phyloP scores from a whole-genome alignment of 176 grass and related monocot species.

The Canna indica region DNA sequence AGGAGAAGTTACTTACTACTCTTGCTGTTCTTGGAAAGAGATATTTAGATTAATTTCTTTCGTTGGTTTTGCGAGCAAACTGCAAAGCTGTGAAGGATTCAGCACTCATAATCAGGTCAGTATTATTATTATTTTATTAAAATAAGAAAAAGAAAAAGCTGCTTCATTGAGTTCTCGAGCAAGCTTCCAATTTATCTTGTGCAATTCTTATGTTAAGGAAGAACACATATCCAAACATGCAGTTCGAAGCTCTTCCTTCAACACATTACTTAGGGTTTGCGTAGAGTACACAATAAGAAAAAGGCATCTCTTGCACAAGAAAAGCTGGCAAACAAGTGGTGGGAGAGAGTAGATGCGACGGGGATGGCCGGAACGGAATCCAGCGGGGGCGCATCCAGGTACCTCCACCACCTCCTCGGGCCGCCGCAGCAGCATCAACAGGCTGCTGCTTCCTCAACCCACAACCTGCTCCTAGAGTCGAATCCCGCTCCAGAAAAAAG shows the following conservation, averaged over 20 bases:
- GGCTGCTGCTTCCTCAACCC: no score
- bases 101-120: background rate
- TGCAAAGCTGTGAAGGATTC: background rate
- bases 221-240: background rate
- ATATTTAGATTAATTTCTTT: background rate
- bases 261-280: background rate
- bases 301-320: background rate
- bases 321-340: constrained; percentile 97
- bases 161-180: background rate
- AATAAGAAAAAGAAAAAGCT: background rate
- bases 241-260: background rate
- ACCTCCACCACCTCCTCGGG: constrained; percentile 29
- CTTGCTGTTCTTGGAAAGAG: background rate
- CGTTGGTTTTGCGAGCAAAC: background rate
- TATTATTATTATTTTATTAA: background rate
- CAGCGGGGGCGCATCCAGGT: constrained; percentile 20
- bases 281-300: background rate
- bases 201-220: background rate
- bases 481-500: constrained; percentile 7
- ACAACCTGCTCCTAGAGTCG: no score
- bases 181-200: background rate
- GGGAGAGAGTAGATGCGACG: constrained; percentile 73
- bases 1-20: background rate
- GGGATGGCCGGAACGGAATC: constrained; percentile 61
- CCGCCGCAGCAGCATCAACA: constrained; percentile 42